Base-by-base conservation (phyloP, 192 early-diverging fungal species). In the Coemansia erecta region DNA sequence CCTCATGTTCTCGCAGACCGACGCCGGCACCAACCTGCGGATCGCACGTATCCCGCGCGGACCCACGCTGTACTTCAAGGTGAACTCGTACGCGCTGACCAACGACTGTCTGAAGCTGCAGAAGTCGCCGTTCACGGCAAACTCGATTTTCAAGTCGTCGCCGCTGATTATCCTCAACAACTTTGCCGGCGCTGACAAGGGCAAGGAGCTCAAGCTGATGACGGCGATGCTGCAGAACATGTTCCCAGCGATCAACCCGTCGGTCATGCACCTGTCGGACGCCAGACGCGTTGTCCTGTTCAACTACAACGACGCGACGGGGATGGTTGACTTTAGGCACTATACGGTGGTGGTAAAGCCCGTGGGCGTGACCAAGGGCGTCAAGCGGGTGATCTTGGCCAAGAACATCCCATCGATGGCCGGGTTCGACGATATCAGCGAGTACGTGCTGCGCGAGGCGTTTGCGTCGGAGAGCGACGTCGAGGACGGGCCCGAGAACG, bases 141-240 rank as follows among this genome's bases (percentile, higher is more conserved):
- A 88, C 22, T 58, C 81, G 1, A 91, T 93, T 61, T 97, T 88
- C 68, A 82, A 85, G 45, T 84, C 84, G 13, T 70, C 90, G 39
- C 95, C 95, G 13, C 72, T 98, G 42, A 80, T 90, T 44, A 82
- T 79, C 31, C 66, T 83, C n/a, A 77, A 77, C 42, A 75, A 73
- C 61, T 78, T 85, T 68, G 70, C 60, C 0, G 68, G 56, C 44
- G 70, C 64, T 21, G 59, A 53, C 10, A 63, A 61, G 51, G 68
- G 64, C 49, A 70, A 70, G 51, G 61, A 81, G 59, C 83, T 95
- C 61, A 92, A 95, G 76, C 81, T 99, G 42, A 90, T 98, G 87
- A 88, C 88, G 2, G 90, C 92, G 11, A 89, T 95, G 85, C 89
- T 99, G 59, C 97, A 98, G 61, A 97, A 95, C 71, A 85, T 99